Evolutionary conservation across 1,284 basidiomycete species (phyloP).

Genomic region (Lentinula novae-zelandiae): DNA sequence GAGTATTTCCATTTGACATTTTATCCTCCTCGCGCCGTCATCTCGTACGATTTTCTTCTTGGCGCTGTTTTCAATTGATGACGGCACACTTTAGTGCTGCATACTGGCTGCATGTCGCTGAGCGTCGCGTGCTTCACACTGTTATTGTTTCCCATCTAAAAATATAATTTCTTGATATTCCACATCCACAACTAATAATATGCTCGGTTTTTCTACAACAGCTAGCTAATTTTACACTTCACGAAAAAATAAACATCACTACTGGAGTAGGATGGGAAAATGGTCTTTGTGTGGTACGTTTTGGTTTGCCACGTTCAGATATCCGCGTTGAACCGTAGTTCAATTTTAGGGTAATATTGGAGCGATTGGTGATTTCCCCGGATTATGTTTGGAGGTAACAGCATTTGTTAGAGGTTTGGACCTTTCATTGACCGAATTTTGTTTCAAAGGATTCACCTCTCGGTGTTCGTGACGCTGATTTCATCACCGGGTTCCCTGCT

Average conservation of each 20-base stretch:
- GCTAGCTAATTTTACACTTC: constrained; percentile 41
- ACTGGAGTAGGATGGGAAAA: constrained; percentile 55
- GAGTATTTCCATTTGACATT: background rate
- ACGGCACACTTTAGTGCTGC: background rate
- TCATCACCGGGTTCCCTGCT: constrained; percentile 42
- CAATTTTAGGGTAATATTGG: constrained; percentile 23
- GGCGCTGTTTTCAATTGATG: background rate
- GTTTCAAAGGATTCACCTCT: constrained; percentile 35
- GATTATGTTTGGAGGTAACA: constrained; percentile 41
- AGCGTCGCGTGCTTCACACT: background rate
- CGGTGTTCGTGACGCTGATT: constrained; percentile 33
- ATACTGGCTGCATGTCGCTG: background rate
- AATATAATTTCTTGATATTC: background rate
- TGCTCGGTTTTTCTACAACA: constrained; percentile 18
- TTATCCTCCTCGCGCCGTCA: background rate
- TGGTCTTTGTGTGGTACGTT: constrained; percentile 64
- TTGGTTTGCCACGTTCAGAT: background rate
- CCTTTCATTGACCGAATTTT: background rate
- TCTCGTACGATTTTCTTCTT: background rate
- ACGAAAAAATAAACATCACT: constrained; percentile 49
- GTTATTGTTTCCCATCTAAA: background rate
- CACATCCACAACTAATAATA: constrained; percentile 2
- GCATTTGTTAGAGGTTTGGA: background rate
- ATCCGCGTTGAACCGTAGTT: constrained; percentile 20
- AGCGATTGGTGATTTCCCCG: constrained; percentile 25